Conservation (phyloP, 805 yeast genomes). For the Kodamaea restingae region DNA sequence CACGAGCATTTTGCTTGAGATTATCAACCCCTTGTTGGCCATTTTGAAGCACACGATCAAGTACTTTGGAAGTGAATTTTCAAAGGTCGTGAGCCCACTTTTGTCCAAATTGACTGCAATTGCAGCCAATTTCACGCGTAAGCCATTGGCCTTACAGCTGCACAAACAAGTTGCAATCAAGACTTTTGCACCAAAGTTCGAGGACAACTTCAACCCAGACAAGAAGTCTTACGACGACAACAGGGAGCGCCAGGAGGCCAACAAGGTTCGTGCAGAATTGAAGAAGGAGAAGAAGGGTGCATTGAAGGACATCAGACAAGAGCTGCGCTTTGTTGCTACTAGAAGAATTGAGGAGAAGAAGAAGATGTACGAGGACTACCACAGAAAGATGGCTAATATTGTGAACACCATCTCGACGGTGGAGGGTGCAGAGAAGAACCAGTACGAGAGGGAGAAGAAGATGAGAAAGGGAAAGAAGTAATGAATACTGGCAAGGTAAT, state of each 20-base stretch:
- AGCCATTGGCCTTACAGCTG: slow-evolving; percentile 74
- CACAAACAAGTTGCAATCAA: slow-evolving; percentile 84
- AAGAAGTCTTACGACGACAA: slow-evolving; percentile 87
- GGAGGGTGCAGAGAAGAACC: slow-evolving; percentile 93
- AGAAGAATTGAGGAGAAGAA: slow-evolving; percentile 79
- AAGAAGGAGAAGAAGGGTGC: slow-evolving; percentile 90
- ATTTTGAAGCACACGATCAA: slow-evolving; percentile 39
- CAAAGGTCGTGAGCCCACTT: slow-evolving; percentile 37
- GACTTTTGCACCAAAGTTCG: slow-evolving; percentile 84
- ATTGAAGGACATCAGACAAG: slow-evolving; percentile 86
- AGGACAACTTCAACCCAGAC: slow-evolving; percentile 94
- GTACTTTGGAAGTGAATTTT: slow-evolving; percentile 27
- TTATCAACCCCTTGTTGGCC: slow-evolving; percentile 44
- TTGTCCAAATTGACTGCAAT: slow-evolving; percentile 48
- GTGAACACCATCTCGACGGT: slow-evolving; percentile 84
- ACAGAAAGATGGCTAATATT: slow-evolving; percentile 82
- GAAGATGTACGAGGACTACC: slow-evolving; percentile 71
- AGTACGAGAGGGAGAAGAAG: slow-evolving; percentile 82
- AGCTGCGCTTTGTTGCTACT: slow-evolving; percentile 80
- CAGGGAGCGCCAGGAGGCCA: slow-evolving; percentile 73
- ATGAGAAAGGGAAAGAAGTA: slow-evolving; percentile 32
- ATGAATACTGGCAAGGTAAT: no score
- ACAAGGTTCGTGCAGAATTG: slow-evolving; percentile 76
- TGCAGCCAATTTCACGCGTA: slow-evolving; percentile 30
- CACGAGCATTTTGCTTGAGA: slow-evolving; percentile 56